Percentiles rank a stretch among this genome's conserved stretches.
These are phyloP conservation scores for Puccinia hordei DNA, from an alignment of 1,284 basidiomycete species.

Conservation along the genomic window DNA sequence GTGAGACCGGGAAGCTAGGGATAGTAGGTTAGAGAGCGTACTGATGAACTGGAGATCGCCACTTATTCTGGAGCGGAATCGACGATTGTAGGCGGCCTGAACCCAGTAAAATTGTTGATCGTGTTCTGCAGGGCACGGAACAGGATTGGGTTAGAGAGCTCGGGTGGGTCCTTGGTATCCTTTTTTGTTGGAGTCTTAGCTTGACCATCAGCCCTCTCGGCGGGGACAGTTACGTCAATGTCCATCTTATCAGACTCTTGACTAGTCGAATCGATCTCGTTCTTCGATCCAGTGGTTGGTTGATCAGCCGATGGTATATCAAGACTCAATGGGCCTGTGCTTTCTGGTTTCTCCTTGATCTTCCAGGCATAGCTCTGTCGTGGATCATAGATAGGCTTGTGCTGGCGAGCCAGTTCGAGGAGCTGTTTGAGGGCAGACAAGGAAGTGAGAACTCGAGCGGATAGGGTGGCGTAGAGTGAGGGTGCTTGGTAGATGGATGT, in stretches of 20 bases:
- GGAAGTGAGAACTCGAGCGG: constrained; percentile 70
- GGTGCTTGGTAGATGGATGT: constrained; percentile 82
- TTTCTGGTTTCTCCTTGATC: constrained; percentile 25
- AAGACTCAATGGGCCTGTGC: not conserved
- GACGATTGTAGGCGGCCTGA: constrained; percentile 1
- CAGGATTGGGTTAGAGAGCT: constrained; percentile 54
- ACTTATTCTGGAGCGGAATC: not conserved
- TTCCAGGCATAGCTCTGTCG: constrained; percentile 46
- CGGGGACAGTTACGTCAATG: not conserved
- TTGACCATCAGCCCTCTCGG: not conserved
- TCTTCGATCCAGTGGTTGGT: not conserved
- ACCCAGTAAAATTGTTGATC: constrained; percentile 14
- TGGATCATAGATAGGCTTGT: constrained; percentile 45
- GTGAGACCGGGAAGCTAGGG: not conserved
- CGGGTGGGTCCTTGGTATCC: constrained; percentile 20
- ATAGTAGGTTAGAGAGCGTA: not conserved
- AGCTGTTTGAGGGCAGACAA: constrained; percentile 54
- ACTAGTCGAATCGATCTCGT: not conserved
- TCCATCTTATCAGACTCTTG: constrained; percentile 27
- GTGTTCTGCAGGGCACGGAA: constrained; percentile 53
- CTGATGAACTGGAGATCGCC: not conserved
- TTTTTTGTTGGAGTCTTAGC: constrained; percentile 7
- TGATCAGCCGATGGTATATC: not conserved
- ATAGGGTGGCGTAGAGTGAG: constrained; percentile 75
- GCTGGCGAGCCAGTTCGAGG: constrained; percentile 33